These are phyloP conservation scores for Pleurostoma richardsiae DNA, from an alignment of 2,329 filamentous ascomycete species.

Conservation along the genomic window DNA sequence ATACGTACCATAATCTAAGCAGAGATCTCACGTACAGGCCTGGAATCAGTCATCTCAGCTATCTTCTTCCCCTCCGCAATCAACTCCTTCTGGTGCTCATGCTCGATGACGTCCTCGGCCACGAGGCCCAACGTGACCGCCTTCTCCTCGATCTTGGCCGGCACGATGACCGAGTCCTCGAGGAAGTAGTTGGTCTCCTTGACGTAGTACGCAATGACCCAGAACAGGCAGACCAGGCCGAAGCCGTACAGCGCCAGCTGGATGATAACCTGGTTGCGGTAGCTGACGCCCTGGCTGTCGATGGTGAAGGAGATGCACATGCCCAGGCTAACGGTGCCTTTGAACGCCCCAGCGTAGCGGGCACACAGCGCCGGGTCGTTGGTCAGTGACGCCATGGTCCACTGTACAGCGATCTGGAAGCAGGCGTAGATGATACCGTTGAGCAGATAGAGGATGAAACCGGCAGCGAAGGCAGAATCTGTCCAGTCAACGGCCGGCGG, in stretches of 20 bases:
- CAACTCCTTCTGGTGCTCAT: not conserved
- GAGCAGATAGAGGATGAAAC: conserved; percentile 3
- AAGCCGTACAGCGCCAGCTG: conserved; percentile 2
- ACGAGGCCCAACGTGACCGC: not conserved
- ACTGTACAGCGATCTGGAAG: conserved; percentile 5
- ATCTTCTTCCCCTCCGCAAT: not conserved
- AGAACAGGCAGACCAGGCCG: conserved; percentile 1
- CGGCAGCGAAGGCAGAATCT: not conserved
- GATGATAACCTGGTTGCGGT: not conserved
- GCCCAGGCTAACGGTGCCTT: conserved; percentile 2
- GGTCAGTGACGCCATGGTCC: conserved; percentile 1
- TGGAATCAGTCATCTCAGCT: too few species aligned
- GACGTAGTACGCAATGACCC: not conserved
- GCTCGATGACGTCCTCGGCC: not conserved
- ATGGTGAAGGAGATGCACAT: conserved; percentile 3
- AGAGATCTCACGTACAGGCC: too few species aligned
- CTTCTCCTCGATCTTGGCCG: conserved; percentile 1
- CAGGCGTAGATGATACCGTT: conserved; percentile 3
- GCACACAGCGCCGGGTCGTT: conserved; percentile 4
- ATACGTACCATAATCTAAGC: too few species aligned
- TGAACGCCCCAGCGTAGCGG: conserved; percentile 2
- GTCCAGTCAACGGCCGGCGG: conserved; percentile 3
- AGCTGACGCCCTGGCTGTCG: not conserved
- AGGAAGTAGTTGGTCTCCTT: conserved; percentile 4
- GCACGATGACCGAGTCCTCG: conserved; percentile 3